These are phyloP conservation scores for Handroanthus guayacan DNA, from an alignment of 257 asterid species.

Conservation along the genomic window DNA sequence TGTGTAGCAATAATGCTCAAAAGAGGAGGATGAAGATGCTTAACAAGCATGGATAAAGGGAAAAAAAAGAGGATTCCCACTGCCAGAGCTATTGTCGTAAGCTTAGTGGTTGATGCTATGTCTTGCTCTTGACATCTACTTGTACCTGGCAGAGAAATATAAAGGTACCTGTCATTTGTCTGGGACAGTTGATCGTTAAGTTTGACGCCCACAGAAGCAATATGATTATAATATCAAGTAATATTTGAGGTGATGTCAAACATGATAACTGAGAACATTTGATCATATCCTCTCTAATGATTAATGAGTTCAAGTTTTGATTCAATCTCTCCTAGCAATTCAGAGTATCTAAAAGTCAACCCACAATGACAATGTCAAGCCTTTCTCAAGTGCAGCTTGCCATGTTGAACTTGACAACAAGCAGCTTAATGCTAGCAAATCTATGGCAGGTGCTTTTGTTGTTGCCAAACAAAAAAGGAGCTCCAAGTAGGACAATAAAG, in stretches of 20 bases:
- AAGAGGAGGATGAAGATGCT: neutral
- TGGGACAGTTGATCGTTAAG: no score
- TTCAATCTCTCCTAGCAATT: neutral
- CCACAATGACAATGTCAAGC: neutral
- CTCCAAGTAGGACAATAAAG: neutral
- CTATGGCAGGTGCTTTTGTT: neutral
- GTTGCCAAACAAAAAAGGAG: neutral
- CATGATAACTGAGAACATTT: no score
- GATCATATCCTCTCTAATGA: no score
- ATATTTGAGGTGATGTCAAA: no score
- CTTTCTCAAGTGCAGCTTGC: neutral
- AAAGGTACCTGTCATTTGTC: neutral
- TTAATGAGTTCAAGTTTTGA: neutral
- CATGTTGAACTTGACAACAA: neutral
- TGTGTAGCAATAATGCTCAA: neutral
- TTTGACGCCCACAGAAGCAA: no score
- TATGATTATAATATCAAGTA: no score
- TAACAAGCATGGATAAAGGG: neutral
- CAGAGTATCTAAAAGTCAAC: neutral
- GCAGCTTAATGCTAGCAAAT: neutral
- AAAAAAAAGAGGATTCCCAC: neutral
- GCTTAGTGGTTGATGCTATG: neutral
- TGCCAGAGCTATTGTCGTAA: neutral
- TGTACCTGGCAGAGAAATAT: neutral
- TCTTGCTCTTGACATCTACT: neutral